Evolutionary conservation across 306 rosid species (phyloP).

Genomic region (Lathyrus sativus): DNA sequence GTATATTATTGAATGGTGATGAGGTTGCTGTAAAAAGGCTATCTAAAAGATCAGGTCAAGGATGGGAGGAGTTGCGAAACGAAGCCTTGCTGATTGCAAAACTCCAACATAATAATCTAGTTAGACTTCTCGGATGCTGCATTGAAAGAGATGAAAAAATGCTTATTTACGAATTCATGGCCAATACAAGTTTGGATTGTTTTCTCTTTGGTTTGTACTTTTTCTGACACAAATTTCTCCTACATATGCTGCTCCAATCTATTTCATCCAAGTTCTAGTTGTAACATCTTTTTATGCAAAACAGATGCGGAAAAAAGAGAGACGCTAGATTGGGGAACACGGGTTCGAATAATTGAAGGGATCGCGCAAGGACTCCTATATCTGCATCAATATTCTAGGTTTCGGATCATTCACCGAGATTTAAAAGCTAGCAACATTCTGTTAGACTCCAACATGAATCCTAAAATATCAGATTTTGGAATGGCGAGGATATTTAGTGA

Average conservation of each 20-base stretch:
- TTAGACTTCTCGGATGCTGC: conserved; percentile 17
- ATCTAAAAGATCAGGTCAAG: conserved; percentile 47
- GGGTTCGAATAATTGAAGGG: conserved; percentile 39
- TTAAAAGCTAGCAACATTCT: conserved; percentile 43
- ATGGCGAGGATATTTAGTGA: conserved; percentile 38
- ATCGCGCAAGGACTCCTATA: conserved; percentile 46
- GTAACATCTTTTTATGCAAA: neutral
- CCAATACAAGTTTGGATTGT: conserved; percentile 42
- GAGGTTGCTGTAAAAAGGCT: conserved; percentile 48
- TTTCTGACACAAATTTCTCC: neutral
- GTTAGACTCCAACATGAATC: conserved; percentile 40
- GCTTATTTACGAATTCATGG: conserved; percentile 11
- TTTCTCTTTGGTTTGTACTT: conserved; percentile 40
- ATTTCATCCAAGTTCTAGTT: neutral
- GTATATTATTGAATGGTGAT: conserved; percentile 34
- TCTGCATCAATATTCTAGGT: conserved; percentile 42
- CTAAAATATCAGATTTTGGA: conserved; percentile 50
- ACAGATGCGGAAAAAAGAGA: conserved; percentile 29
- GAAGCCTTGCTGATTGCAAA: conserved; percentile 46
- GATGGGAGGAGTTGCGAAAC: conserved; percentile 46
- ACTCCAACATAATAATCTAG: conserved; percentile 50
- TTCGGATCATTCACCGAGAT: conserved; percentile 40
- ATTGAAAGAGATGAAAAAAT: neutral
- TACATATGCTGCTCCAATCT: neutral
- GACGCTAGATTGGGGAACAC: conserved; percentile 37